These are phyloP conservation scores for Dactylonectria macrodidyma DNA, from an alignment of 2,329 filamentous ascomycete species.

Conservation along the genomic window DNA sequence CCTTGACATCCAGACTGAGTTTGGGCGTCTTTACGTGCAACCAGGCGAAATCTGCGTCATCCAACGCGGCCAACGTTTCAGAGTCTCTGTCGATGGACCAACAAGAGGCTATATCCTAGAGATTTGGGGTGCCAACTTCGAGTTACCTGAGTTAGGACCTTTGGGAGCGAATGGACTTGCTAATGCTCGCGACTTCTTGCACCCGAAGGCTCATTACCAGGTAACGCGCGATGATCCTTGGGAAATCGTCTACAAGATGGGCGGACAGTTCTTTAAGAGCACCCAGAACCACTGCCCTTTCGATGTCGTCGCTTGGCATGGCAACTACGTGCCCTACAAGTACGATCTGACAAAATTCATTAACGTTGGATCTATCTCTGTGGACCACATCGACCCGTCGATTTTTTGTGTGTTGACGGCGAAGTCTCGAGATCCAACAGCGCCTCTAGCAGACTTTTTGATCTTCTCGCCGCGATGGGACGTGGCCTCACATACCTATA, in stretches of 20 bases:
- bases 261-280: slow-evolving; percentile 72
- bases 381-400: slow-evolving; percentile 76
- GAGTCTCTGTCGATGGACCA: slow-evolving; percentile 62
- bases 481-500: slow-evolving; percentile 73
- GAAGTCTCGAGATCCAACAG: slow-evolving; percentile 66
- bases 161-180: slow-evolving; percentile 78
- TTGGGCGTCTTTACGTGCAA: slow-evolving; percentile 74
- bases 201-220: slow-evolving; percentile 72
- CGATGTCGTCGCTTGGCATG: slow-evolving; percentile 81
- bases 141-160: slow-evolving; percentile 77
- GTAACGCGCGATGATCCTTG: slow-evolving; percentile 66
- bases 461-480: slow-evolving; percentile 79
- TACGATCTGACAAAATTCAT: slow-evolving; percentile 71
- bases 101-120: slow-evolving; percentile 78
- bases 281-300: slow-evolving; percentile 77
- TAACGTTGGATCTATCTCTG: slow-evolving; percentile 60
- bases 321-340: slow-evolving; percentile 75
- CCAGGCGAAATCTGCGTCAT: slow-evolving; percentile 79
- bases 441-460: slow-evolving; percentile 74
- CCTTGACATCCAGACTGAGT: slow-evolving; percentile 78
- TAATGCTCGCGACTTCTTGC: slow-evolving; percentile 76
- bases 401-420: slow-evolving; percentile 78
- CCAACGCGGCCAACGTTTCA: slow-evolving; percentile 72
- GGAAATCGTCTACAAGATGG: slow-evolving; percentile 73
- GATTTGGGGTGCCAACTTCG: slow-evolving; percentile 75